Evolutionary conservation across 2,329 filamentous ascomycete species (phyloP), one percentile per base, ranked within the genome.

Genomic region (Hawksworthiomyces lignivorus): DNA sequence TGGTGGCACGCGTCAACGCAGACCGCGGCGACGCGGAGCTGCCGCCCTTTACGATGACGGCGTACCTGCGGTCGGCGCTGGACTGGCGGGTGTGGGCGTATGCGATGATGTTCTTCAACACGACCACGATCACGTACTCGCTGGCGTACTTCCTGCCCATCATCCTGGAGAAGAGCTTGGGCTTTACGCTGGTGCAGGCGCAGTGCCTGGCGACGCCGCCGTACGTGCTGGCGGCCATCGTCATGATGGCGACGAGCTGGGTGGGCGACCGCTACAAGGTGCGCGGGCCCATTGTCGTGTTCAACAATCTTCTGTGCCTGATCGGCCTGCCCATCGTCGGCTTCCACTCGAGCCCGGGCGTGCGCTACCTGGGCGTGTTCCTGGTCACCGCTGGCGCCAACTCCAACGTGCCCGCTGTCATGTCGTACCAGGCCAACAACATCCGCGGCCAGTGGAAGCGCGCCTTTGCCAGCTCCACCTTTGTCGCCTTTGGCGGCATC

Each of bases 391-490:
- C 83, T 0, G 86, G 84, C 7, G 79, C 81, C 49, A 88, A 88
- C 60, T 75, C 80, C 50, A 92, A 92, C 57, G 70, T 90, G 5
- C 87, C 87, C 0, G 70, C 78, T 2, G 69, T 77, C 34, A 77
- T 94, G 67, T 75, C 84, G 0, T 92, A 87, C 64, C 86, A 90
- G 64, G 84, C 85, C 31, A 92, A 90, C 64, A 94, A 94, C 62
- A 82, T 94, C 55, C 80, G 84, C 40, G 87, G 86, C 0, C 86
- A 92, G 63, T 94, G 86, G 85, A 94, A 90, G 66, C 77, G 87
- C 36, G 86, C 86, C 1, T 81, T 92, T 51, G 82, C 78, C 58
- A 84, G 78, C 45, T 84, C 86, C 3, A 82, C 80, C 0, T 72
- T 90, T 3, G 82, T 92, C 4, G 83, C 82, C 1, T 77, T 84